Evolutionary conservation across 768 basidiomycete genomes (phyloP).

Genomic region (Amanita molliuscula): DNA sequence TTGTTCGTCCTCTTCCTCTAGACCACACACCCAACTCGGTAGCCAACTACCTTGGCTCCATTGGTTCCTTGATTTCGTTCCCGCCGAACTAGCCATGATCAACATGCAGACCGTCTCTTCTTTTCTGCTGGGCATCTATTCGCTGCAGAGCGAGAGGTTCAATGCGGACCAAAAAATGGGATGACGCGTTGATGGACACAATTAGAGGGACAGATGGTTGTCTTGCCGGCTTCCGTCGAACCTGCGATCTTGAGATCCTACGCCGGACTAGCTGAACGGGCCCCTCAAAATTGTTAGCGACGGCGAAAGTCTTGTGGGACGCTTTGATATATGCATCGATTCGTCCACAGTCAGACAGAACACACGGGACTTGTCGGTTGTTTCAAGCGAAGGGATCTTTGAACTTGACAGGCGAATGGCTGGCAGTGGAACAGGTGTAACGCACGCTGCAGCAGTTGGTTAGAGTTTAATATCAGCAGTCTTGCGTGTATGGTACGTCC

Average conservation of each 20-base stretch:
- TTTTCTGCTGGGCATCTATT: slow-evolving; percentile 7
- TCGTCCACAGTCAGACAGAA: neutral
- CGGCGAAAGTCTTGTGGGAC: slow-evolving; percentile 1
- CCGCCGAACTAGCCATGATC: slow-evolving; percentile 34
- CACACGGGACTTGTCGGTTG: slow-evolving; percentile 2
- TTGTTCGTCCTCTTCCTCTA: neutral
- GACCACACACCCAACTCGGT: slow-evolving; percentile 37
- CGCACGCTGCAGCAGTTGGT: neutral
- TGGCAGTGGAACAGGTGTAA: neutral
- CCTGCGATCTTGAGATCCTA: neutral
- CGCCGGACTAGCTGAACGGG: neutral
- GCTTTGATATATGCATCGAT: slow-evolving; percentile 1
- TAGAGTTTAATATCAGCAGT: too few relatives aligned
- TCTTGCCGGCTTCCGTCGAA: neutral
- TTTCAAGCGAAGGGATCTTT: slow-evolving; percentile 15
- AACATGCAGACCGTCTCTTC: slow-evolving; percentile 16
- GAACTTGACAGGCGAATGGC: slow-evolving; percentile 19
- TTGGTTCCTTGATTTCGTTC: slow-evolving; percentile 35
- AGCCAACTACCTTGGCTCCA: slow-evolving; percentile 43
- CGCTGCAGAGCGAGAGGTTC: neutral
- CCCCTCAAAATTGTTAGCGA: slow-evolving; percentile 1
- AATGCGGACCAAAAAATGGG: slow-evolving; percentile 1
- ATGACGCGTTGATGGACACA: slow-evolving; percentile 13
- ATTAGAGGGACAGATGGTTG: slow-evolving; percentile 19
- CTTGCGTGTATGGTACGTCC: too few relatives aligned